Conservation (phyloP, 2,329 filamentous ascomycete species). For the Emmonsiellopsis sp. region DNA sequence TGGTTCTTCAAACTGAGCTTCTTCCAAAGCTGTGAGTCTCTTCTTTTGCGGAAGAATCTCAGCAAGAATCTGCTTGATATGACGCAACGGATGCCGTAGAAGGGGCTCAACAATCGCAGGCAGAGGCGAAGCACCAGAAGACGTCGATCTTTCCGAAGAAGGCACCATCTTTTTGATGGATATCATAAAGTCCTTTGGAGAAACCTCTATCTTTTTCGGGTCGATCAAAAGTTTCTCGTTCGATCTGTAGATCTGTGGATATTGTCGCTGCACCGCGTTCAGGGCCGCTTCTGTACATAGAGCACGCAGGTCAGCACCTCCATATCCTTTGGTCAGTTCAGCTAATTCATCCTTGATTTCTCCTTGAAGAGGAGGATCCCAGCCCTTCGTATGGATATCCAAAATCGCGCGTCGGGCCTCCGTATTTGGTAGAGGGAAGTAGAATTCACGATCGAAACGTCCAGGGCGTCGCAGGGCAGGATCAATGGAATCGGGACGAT, state of each 20-base stretch:
- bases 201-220: constrained; percentile 71
- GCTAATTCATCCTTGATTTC: constrained; percentile 73
- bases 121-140: constrained; percentile 73
- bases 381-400: constrained; percentile 90
- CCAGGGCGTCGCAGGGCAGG: constrained; percentile 95
- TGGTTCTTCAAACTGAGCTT: constrained; percentile 83
- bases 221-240: constrained; percentile 85
- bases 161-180: constrained; percentile 94
- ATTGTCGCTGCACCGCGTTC: constrained; percentile 90
- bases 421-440: constrained; percentile 83
- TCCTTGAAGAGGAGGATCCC: constrained; percentile 67
- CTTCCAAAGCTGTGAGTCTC: constrained; percentile 79
- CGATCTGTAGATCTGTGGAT: constrained; percentile 90
- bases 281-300: constrained; percentile 92
- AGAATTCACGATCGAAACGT: constrained; percentile 94
- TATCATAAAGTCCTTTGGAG: constrained; percentile 93
- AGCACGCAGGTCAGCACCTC: constrained; percentile 87
- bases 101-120: constrained; percentile 74
- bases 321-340: constrained; percentile 88
- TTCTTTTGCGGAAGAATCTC: constrained; percentile 76
- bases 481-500: constrained; percentile 97
- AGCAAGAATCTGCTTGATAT: constrained; percentile 62
- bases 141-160: constrained; percentile 82
- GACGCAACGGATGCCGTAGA: constrained; percentile 60
- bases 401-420: constrained; percentile 77